Evolutionary conservation across 2,329 filamentous ascomycete species (phyloP).

Genomic region (Fusarium anthophilum): DNA sequence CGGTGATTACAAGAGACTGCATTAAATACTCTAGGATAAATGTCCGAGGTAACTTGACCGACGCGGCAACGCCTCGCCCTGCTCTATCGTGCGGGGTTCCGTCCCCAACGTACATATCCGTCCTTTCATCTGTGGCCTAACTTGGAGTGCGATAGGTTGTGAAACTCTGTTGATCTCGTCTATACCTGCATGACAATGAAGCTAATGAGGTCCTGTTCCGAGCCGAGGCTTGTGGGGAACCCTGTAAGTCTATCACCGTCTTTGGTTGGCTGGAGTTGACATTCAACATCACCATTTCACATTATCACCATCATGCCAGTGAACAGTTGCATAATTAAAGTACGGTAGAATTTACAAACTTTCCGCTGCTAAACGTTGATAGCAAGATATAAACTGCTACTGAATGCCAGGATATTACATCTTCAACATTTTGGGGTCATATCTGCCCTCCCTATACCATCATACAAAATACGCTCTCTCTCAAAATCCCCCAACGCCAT

Average conservation of each 20-base stretch:
- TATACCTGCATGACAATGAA: constrained; percentile 1
- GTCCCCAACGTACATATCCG: not conserved
- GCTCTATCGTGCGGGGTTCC: constrained; percentile 36
- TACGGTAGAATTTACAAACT: not conserved
- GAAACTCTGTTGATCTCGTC: constrained; percentile 19
- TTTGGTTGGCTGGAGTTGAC: not conserved
- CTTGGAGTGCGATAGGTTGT: not conserved
- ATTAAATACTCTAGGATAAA: not conserved
- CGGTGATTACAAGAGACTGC: not conserved
- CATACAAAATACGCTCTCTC: constrained; percentile 21
- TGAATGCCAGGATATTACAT: not conserved
- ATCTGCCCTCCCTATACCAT: constrained; percentile 8
- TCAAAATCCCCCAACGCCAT: constrained; percentile 40
- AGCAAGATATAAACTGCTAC: not conserved
- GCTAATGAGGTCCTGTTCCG: not conserved
- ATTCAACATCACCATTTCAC: not conserved
- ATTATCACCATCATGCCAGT: not conserved
- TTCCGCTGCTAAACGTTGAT: not conserved
- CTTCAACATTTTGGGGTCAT: constrained; percentile 4
- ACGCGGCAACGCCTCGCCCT: not conserved
- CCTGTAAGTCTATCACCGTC: not conserved
- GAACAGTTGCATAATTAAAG: not conserved
- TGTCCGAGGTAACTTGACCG: constrained; percentile 34
- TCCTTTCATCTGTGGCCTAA: constrained; percentile 1
- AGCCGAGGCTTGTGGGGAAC: constrained; percentile 28